A percentile compares a stretch with the other conserved stretches of the same genome.
Conservation (phyloP, 768 basidiomycete genomes). For the Rhodocollybia butyracea region DNA sequence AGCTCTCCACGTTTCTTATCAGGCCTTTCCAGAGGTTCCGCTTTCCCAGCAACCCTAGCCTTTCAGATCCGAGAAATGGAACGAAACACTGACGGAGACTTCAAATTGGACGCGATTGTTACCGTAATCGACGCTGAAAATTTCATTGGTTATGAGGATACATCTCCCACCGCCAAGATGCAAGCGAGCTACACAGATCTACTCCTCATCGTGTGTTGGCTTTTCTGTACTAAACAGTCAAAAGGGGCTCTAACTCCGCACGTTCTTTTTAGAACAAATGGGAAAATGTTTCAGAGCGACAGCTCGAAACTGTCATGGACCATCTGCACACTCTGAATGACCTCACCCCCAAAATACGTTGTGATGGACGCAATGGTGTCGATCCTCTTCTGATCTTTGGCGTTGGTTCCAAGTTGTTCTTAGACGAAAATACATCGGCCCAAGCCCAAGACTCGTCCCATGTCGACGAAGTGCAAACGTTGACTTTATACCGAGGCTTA, state of each 20-base stretch:
- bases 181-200: constrained; percentile 95
- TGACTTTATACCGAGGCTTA: constrained; percentile 55
- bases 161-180: constrained; percentile 88
- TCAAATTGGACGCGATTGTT: constrained; percentile 86
- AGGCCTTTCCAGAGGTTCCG: constrained; percentile 64
- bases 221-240: background rate
- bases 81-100: constrained; percentile 51
- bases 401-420: constrained; percentile 80
- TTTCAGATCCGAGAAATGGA: constrained; percentile 93
- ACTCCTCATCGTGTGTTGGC: constrained; percentile 66
- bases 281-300: constrained; percentile 77
- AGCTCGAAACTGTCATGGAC: constrained; percentile 81
- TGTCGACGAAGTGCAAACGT: constrained; percentile 85
- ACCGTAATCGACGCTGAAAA: constrained; percentile 93
- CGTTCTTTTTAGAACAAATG: constrained; percentile 70
- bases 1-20: background rate
- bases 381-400: constrained; percentile 83
- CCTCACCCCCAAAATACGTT: constrained; percentile 79
- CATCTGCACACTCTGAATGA: constrained; percentile 90
- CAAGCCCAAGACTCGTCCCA: constrained; percentile 33
- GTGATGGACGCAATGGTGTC: constrained; percentile 59
- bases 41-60: constrained; percentile 92
- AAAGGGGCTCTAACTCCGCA: background rate
- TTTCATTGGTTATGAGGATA: constrained; percentile 91
- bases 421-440: constrained; percentile 22